Percentiles rank a stretch among this genome's conserved stretches.
Conservation (phyloP, 2,329 filamentous ascomycete genomes). For the Ilyonectria robusta region DNA sequence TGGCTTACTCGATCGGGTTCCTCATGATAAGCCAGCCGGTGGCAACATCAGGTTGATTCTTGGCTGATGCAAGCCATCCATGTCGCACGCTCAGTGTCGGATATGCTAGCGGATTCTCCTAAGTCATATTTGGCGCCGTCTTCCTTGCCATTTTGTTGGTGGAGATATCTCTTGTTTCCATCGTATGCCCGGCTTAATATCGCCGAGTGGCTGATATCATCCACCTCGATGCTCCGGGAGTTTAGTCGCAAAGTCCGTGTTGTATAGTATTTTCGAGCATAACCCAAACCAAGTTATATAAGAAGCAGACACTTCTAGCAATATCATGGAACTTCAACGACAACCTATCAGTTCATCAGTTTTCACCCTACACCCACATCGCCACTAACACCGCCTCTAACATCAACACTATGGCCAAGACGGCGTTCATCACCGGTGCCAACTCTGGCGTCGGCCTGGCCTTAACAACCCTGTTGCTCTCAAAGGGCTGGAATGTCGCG, state of each 20-base stretch:
- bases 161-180: neutral
- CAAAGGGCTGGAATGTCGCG: constrained; percentile 21
- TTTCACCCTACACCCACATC: neutral
- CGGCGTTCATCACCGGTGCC: constrained; percentile 29
- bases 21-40: neutral
- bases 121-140: neutral
- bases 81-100: neutral
- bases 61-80: neutral
- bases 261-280: neutral
- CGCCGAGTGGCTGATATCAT: constrained; percentile 1
- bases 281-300: neutral
- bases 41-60: neutral
- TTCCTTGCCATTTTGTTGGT: neutral
- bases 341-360: neutral
- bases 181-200: neutral
- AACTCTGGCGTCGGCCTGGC: constrained; percentile 29
- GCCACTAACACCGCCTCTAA: neutral
- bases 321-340: neutral
- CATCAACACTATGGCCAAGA: constrained; percentile 14
- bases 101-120: no score
- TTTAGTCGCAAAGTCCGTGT: neutral
- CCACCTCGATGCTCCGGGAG: neutral
- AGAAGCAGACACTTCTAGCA: neutral
- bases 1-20: neutral
- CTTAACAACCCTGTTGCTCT: constrained; percentile 26